Base-by-base conservation (phyloP, 495 filamentous ascomycete species). In the Neurospora sp. region DNA sequence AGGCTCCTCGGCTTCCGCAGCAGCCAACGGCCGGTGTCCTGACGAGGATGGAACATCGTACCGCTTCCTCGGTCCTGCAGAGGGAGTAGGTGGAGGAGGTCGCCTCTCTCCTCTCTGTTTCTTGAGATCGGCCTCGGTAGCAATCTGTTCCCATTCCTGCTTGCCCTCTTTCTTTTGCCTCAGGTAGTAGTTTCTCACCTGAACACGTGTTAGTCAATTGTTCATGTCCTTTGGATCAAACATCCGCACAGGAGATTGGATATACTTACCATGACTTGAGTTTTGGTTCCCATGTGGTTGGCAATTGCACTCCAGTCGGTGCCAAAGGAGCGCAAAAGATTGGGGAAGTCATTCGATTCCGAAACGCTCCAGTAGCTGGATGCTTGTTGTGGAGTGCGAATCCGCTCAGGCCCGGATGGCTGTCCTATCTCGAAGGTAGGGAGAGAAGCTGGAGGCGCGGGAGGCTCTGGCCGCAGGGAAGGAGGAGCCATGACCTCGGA, bases 321-420 rank as follows among this genome's bases (percentile, higher is more conserved):
- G 70, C 96, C 96, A 85, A 93, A 98, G 72, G 95, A 89, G 69
- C 84, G 88, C 59, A 98, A 84, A 70, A 94, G 82, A 37, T 85
- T 86, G 1, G 90, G 90, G 78, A 99, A 98, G 79, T 98, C 93
- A 31, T 84, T 89, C 39, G 91, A 88, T 80, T 99, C 96, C 3
- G 92, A 91, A 37, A 98, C 96, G 75, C 95, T 98, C 96, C 96
- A 99, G 81, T 99, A 99, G 79, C 96, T 98, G 2, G 93, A 97
- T 8, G 93, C 89, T 70, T 89, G 89, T 72, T 87, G 79, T 6
- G 86, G 83, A n/a, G 85, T 85, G 46, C 88, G 81, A 72, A 78
- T 83, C 42, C 83, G 85, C 42, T 86, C 84, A 27, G 82, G 78
- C 39, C 78, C 82, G 10, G 78, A 69, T 37, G 83, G 62, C 62